A percentile compares a stretch with the other conserved stretches of the same genome.
phyloP scores from a whole-genome alignment of 2,329 filamentous ascomycete species.

The Diplodia corticola region DNA sequence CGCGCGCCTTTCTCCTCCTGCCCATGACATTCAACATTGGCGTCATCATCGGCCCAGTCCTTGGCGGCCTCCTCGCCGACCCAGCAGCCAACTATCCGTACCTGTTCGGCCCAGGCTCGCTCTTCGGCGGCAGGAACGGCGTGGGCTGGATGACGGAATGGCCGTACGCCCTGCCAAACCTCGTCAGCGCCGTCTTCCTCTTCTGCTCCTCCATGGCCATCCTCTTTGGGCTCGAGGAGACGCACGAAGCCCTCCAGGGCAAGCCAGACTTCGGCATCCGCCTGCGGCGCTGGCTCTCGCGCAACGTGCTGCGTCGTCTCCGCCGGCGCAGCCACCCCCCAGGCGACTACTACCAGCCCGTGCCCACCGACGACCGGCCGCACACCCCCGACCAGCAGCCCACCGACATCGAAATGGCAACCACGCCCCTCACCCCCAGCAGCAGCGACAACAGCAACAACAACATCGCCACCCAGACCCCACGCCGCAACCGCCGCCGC shows the following conservation, averaged over 20 bases:
- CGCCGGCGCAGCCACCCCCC: slow-evolving; percentile 24
- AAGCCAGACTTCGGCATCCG: slow-evolving; percentile 44
- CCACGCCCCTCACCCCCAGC: neutral
- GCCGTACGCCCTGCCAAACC: slow-evolving; percentile 69
- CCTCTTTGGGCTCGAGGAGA: slow-evolving; percentile 67
- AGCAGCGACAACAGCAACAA: neutral
- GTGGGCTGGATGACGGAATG: slow-evolving; percentile 65
- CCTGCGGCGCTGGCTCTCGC: slow-evolving; percentile 41
- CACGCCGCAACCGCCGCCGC: slow-evolving; percentile 23
- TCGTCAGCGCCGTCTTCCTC: slow-evolving; percentile 65
- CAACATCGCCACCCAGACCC: slow-evolving; percentile 23
- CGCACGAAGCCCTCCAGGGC: slow-evolving; percentile 43
- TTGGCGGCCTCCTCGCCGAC: slow-evolving; percentile 64
- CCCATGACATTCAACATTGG: slow-evolving; percentile 69
- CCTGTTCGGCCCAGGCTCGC: slow-evolving; percentile 61
- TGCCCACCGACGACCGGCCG: slow-evolving; percentile 30
- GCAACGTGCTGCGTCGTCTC: slow-evolving; percentile 33
- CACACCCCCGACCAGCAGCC: neutral
- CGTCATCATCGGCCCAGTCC: slow-evolving; percentile 47
- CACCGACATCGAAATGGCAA: slow-evolving; percentile 6
- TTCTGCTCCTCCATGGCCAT: slow-evolving; percentile 56
- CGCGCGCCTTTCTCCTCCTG: slow-evolving; percentile 58
- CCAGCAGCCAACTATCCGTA: slow-evolving; percentile 62
- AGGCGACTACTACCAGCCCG: slow-evolving; percentile 33
- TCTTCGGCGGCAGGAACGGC: slow-evolving; percentile 57